These are phyloP conservation scores for Fusarium sp. DNA, from an alignment of 2,329 filamentous ascomycete species.

Conservation along the genomic window DNA sequence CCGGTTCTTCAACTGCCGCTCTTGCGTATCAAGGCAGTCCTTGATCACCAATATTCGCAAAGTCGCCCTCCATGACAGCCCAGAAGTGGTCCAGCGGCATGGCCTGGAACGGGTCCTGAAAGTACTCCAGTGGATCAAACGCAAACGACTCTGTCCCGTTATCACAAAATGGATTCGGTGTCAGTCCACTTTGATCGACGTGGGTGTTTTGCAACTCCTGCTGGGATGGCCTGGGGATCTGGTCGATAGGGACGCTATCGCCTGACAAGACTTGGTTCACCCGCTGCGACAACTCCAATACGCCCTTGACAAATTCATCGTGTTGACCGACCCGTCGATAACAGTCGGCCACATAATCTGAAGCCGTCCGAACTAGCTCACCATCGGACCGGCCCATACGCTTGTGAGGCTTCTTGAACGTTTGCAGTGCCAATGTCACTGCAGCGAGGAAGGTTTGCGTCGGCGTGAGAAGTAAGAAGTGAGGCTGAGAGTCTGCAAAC, in stretches of 20 bases:
- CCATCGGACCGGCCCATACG: slow-evolving; percentile 45
- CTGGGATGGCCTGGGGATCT: slow-evolving; percentile 8
- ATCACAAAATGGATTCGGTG: slow-evolving; percentile 16
- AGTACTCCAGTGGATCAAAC: slow-evolving; percentile 35
- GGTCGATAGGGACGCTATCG: slow-evolving; percentile 19
- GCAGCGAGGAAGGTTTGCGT: slow-evolving; percentile 40
- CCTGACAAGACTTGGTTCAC: slow-evolving; percentile 37
- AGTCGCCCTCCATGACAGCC: slow-evolving; percentile 46
- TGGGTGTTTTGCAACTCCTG: slow-evolving; percentile 7
- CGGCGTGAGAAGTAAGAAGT: slow-evolving; percentile 35
- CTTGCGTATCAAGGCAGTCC: slow-evolving; percentile 4
- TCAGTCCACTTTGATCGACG: slow-evolving; percentile 10
- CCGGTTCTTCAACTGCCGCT: neutral
- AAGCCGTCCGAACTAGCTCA: slow-evolving; percentile 36
- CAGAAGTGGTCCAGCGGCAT: slow-evolving; percentile 46
- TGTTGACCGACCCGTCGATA: slow-evolving; percentile 34
- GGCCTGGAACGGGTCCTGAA: slow-evolving; percentile 46
- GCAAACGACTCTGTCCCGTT: slow-evolving; percentile 14
- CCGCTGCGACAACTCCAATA: slow-evolving; percentile 32
- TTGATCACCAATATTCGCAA: slow-evolving; percentile 32
- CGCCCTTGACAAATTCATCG: slow-evolving; percentile 32
- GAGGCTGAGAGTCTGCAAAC: slow-evolving; percentile 35
- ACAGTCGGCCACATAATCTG: slow-evolving; percentile 36
- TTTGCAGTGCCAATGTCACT: slow-evolving; percentile 37
- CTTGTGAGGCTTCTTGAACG: slow-evolving; percentile 45